Evolutionary conservation across 1,284 basidiomycete species (phyloP).

Genomic region (Malassezia equina): DNA sequence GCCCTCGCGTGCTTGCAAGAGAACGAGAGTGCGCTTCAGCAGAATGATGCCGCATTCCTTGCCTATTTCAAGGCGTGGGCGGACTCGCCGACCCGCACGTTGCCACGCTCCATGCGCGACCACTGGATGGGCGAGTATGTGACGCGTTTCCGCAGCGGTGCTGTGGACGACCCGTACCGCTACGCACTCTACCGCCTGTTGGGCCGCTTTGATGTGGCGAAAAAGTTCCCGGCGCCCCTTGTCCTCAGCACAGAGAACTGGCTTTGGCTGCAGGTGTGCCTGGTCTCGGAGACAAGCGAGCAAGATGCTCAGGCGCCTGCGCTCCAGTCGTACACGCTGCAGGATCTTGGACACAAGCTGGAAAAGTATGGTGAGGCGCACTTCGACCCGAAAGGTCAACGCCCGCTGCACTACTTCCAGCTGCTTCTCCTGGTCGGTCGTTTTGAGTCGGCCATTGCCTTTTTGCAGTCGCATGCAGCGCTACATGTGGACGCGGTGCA

Average conservation of each 20-base stretch:
- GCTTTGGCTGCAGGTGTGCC: slow-evolving; percentile 91
- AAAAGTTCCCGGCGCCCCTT: slow-evolving; percentile 70
- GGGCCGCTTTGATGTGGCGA: slow-evolving; percentile 75
- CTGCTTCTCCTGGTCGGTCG: slow-evolving; percentile 83
- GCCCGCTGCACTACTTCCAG: slow-evolving; percentile 68
- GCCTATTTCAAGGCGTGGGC: slow-evolving; percentile 75
- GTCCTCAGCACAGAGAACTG: slow-evolving; percentile 92
- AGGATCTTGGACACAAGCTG: slow-evolving; percentile 68
- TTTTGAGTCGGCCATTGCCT: slow-evolving; percentile 85
- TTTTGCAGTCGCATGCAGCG: slow-evolving; percentile 75
- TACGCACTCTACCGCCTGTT: slow-evolving; percentile 89
- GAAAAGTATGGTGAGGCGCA: slow-evolving; percentile 68
- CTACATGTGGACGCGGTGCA: slow-evolving; percentile 90
- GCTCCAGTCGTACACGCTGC: slow-evolving; percentile 58
- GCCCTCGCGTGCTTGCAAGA: slow-evolving; percentile 62
- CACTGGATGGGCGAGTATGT: slow-evolving; percentile 81
- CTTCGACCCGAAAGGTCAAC: slow-evolving; percentile 69
- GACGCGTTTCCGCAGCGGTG: slow-evolving; percentile 58
- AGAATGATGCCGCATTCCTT: slow-evolving; percentile 73
- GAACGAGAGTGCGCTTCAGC: slow-evolving; percentile 65
- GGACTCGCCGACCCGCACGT: slow-evolving; percentile 50
- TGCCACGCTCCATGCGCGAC: slow-evolving; percentile 54
- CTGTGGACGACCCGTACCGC: slow-evolving; percentile 78
- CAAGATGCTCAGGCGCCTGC: slow-evolving; percentile 30
- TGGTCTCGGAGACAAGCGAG: slow-evolving; percentile 52